Evolutionary conservation across 108 stramenopile species (phyloP).

Genomic region (Nannochloropsis oceanica): DNA sequence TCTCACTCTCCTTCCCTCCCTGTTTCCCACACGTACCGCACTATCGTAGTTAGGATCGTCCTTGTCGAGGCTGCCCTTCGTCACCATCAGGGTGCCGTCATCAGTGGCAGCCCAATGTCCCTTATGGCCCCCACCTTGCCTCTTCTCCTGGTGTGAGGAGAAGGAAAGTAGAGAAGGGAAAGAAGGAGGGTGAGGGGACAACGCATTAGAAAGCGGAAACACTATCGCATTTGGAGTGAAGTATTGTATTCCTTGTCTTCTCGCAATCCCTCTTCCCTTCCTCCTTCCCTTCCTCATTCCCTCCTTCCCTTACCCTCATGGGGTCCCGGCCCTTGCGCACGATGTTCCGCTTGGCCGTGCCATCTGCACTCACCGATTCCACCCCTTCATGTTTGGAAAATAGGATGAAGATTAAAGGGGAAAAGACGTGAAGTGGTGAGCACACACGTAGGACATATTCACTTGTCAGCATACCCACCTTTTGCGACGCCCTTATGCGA

Average conservation of each 20-base stretch:
- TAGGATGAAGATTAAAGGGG: too few species aligned
- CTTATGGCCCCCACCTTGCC: not conserved
- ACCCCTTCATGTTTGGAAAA: not conserved
- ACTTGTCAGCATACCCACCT: not conserved
- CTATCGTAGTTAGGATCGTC: not conserved
- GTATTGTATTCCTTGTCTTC: too few species aligned
- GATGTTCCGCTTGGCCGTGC: not conserved
- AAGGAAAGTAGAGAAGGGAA: not conserved
- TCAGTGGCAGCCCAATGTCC: not conserved
- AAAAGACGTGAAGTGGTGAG: too few species aligned
- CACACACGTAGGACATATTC: too few species aligned
- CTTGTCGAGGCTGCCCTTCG: not conserved
- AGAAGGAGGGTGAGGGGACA: too few species aligned
- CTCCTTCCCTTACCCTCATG: not conserved
- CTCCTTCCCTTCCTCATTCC: not conserved
- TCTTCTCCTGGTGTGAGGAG: not conserved
- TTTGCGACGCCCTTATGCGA: not conserved
- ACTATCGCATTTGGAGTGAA: too few species aligned
- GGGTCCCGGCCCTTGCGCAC: not conserved
- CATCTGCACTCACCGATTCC: not conserved
- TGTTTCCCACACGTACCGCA: not conserved
- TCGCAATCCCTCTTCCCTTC: not conserved
- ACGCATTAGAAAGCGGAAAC: too few species aligned
- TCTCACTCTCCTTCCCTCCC: not conserved
- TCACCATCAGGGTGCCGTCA: not conserved